Evolutionary conservation across 129 eudicot genomes (phyloP).

Genomic region (Escallonia herrerae): DNA sequence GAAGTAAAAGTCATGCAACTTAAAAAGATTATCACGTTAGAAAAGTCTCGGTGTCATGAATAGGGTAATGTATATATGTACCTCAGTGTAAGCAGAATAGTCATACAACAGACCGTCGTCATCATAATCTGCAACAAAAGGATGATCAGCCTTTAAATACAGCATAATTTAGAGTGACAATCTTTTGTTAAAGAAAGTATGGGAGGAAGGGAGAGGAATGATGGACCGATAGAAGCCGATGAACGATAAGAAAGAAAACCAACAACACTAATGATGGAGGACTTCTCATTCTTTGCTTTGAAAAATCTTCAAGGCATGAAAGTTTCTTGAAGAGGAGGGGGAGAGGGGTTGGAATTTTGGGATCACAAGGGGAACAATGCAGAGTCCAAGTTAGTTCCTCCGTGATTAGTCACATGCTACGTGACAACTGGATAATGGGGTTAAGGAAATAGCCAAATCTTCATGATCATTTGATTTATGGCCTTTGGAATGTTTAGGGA

Average conservation of each 20-base stretch:
- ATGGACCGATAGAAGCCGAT: conserved; percentile 7
- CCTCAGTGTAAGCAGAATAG: conserved; percentile 51
- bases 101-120: conserved; percentile 40
- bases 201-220: conserved; percentile 9
- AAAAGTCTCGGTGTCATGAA: too few species aligned
- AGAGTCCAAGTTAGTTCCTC: not conserved
- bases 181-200: not conserved
- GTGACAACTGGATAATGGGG: not conserved
- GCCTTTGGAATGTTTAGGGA: conserved; percentile 7
- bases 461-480: too few species aligned
- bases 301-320: not conserved
- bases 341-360: not conserved
- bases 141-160: not conserved
- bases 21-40: not conserved
- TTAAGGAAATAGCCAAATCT: too few species aligned
- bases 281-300: conserved; percentile 6
- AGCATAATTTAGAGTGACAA: too few species aligned
- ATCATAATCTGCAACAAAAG: conserved; percentile 15
- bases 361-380: not conserved
- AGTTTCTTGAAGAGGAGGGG: not conserved
- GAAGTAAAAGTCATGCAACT: not conserved
- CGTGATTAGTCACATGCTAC: conserved; percentile 7
- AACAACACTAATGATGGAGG: not conserved
- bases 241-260: conserved; percentile 2
- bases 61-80: not conserved